A percentile compares a stretch with the other conserved stretches of the same genome.
Evolutionary conservation across 768 basidiomycete species (phyloP).

Genomic region (Leucogyrophana mollusca): DNA sequence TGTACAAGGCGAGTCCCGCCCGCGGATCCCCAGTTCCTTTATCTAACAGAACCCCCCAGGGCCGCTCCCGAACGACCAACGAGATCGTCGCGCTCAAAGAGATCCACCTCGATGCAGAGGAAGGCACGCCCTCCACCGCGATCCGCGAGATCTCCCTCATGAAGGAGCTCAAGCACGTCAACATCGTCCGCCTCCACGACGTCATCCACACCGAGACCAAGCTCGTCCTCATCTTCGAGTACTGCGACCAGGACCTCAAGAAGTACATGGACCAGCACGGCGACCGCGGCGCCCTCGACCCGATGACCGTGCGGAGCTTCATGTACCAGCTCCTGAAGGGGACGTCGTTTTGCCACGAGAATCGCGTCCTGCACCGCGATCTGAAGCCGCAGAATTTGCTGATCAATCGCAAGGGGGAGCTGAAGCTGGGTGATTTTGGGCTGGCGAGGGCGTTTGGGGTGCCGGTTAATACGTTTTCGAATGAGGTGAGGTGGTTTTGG

Average conservation of each 20-base stretch:
- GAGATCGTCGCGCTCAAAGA: slow-evolving; percentile 98
- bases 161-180: slow-evolving; percentile 99
- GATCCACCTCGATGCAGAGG: slow-evolving; percentile 98
- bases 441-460: slow-evolving; percentile 97
- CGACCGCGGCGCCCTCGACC: slow-evolving; percentile 91
- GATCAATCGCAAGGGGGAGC: slow-evolving; percentile 95
- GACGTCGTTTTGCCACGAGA: slow-evolving; percentile 98
- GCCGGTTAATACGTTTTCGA: slow-evolving; percentile 98
- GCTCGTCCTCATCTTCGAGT: slow-evolving; percentile 97
- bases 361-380: slow-evolving; percentile 95
- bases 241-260: slow-evolving; percentile 97
- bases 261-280: slow-evolving; percentile 99
- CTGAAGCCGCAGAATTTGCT: slow-evolving; percentile 98
- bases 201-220: slow-evolving; percentile 99
- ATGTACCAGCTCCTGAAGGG: slow-evolving; percentile 98
- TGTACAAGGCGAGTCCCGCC: slow-evolving; percentile 75
- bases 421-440: slow-evolving; percentile 98
- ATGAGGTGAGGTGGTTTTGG: slow-evolving; percentile 59
- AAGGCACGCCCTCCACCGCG: slow-evolving; percentile 97
- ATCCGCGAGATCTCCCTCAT: slow-evolving; percentile 99
- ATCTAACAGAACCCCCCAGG: slow-evolving; percentile 43
- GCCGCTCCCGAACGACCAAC: slow-evolving; percentile 95
- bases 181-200: slow-evolving; percentile 97
- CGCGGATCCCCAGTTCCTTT: background rate
- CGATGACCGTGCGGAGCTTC: slow-evolving; percentile 87